phyloP scores from a whole-genome alignment of 345 rosid genomes.

The Alliaria petiolata region DNA sequence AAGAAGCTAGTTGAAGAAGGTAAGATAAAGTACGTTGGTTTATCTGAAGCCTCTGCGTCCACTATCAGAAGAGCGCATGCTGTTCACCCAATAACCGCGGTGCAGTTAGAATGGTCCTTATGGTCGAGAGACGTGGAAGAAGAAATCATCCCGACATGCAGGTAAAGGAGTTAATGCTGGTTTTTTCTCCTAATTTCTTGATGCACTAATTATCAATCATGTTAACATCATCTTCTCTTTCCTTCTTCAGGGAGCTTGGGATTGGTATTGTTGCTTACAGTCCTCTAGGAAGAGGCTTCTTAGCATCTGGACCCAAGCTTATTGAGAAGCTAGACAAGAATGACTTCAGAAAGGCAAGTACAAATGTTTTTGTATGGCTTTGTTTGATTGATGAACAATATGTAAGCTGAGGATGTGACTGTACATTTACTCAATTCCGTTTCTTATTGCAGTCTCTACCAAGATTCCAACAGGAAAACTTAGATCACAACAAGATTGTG shows the following conservation, averaged over 20 bases:
- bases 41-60: constrained; percentile 77
- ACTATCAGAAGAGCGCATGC: constrained; percentile 77
- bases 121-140: constrained; percentile 75
- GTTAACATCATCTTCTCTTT: neutral
- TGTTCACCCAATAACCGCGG: constrained; percentile 63
- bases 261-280: constrained; percentile 73
- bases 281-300: constrained; percentile 64
- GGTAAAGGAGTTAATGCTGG: neutral
- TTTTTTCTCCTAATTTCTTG: neutral
- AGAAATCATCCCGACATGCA: constrained; percentile 40
- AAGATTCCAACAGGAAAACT: no score
- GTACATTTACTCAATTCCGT: no score
- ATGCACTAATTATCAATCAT: neutral
- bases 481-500: no score
- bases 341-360: constrained; percentile 45
- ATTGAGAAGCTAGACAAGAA: constrained; percentile 28
- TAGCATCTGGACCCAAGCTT: constrained; percentile 50
- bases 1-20: constrained; percentile 75
- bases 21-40: constrained; percentile 60
- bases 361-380: no score
- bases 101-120: constrained; percentile 72
- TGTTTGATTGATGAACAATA: no score
- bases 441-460: no score
- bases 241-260: constrained; percentile 56
- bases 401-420: no score